These are phyloP conservation scores for Ailanthus altissimus DNA, from an alignment of 345 rosid species.

Conservation along the genomic window DNA sequence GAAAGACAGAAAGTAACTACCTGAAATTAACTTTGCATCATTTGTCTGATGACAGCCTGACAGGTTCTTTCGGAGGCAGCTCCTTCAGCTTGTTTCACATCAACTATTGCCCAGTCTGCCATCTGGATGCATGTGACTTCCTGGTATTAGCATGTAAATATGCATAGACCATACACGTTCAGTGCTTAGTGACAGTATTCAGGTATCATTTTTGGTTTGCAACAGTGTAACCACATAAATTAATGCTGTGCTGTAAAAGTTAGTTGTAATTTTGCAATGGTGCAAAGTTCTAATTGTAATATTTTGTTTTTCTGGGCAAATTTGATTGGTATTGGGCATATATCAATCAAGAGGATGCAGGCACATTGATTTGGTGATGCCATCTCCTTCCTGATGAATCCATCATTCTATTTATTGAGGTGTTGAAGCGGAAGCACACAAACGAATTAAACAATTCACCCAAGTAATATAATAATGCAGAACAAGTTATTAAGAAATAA, in stretches of 20 bases:
- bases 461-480: no score
- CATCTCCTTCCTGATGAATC: no score
- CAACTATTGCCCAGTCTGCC: background rate
- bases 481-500: no score
- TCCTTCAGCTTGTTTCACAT: background rate
- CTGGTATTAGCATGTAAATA: background rate
- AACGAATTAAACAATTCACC: no score
- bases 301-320: background rate
- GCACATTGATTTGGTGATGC: background rate
- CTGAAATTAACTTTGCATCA: background rate
- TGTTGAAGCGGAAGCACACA: no score
- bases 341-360: background rate
- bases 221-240: background rate
- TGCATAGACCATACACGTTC: background rate
- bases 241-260: background rate
- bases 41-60: constrained; percentile 7
- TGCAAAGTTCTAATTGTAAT: background rate
- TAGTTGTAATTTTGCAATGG: background rate
- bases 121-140: background rate
- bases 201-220: constrained; percentile 4
- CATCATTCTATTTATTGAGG: no score
- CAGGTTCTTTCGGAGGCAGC: background rate
- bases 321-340: background rate
- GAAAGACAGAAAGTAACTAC: background rate
- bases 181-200: background rate